phyloP scores from a whole-genome alignment of 2,329 filamentous ascomycete species.

The Westerdykella sp. region DNA sequence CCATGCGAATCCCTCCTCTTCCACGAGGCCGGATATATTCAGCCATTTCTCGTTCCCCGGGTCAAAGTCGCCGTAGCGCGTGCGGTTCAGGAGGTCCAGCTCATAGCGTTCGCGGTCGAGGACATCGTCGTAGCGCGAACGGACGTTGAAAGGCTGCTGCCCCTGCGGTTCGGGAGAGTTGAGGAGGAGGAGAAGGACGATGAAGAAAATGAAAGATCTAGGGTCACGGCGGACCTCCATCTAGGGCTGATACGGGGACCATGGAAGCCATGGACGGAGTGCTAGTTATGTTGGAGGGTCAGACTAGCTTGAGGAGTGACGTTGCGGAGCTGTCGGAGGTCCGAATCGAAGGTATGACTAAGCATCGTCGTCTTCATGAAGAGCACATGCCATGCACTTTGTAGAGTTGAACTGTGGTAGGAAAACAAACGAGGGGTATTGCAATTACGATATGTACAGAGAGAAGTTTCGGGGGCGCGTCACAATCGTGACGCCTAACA shows the following conservation, averaged over 20 bases:
- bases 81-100: slow-evolving; percentile 39
- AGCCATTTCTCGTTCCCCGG: slow-evolving; percentile 41
- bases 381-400: too few relatives aligned
- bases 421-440: too few relatives aligned
- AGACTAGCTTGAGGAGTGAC: background rate
- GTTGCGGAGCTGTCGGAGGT: too few relatives aligned
- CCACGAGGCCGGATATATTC: slow-evolving; percentile 66
- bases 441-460: too few relatives aligned
- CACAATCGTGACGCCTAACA: slow-evolving; percentile 11
- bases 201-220: slow-evolving; percentile 32
- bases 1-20: slow-evolving; percentile 73
- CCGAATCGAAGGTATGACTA: too few relatives aligned
- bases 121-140: slow-evolving; percentile 40
- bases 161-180: slow-evolving; percentile 33
- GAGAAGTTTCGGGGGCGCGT: slow-evolving; percentile 2
- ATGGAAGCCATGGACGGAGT: background rate
- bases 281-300: slow-evolving; percentile 5
- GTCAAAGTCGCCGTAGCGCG: slow-evolving; percentile 45
- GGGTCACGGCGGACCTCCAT: slow-evolving; percentile 36
- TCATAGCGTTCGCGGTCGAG: slow-evolving; percentile 47
- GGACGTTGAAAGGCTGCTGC: slow-evolving; percentile 26
- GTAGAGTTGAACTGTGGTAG: too few relatives aligned
- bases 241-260: slow-evolving; percentile 21
- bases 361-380: too few relatives aligned
- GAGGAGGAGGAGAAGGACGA: slow-evolving; percentile 34